Conservation (phyloP, 2,329 filamentous ascomycete species). For the Aspergillus tanneri region DNA sequence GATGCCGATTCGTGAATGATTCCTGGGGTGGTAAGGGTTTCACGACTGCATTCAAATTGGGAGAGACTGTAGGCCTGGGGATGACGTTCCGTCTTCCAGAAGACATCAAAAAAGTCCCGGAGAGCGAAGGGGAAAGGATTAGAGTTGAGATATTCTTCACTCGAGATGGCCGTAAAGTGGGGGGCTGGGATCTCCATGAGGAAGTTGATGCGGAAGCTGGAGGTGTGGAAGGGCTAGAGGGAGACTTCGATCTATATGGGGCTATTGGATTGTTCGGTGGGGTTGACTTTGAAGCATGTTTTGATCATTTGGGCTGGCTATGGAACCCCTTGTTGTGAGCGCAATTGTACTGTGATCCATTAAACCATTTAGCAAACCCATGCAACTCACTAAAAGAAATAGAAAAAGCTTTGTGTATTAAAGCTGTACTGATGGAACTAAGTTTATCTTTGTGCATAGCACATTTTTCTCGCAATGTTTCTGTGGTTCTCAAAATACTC, state of each 20-base stretch:
- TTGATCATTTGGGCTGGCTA: slow-evolving; percentile 50
- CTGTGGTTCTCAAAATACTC: too few species aligned
- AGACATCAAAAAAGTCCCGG: slow-evolving; percentile 33
- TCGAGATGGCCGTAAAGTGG: slow-evolving; percentile 53
- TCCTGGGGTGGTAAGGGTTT: slow-evolving; percentile 60
- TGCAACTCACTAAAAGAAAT: too few species aligned
- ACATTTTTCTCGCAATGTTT: too few species aligned
- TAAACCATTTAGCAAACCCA: too few species aligned
- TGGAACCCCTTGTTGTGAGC: slow-evolving; percentile 34
- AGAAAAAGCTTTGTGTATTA: too few species aligned
- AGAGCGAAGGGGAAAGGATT: slow-evolving; percentile 26
- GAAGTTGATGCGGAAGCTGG: slow-evolving; percentile 58
- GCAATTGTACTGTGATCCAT: slow-evolving; percentile 16
- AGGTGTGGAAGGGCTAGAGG: slow-evolving; percentile 64
- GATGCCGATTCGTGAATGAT: slow-evolving; percentile 62
- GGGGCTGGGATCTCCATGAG: slow-evolving; percentile 61
- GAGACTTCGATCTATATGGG: slow-evolving; percentile 63
- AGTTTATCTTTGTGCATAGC: too few species aligned
- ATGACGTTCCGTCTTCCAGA: slow-evolving; percentile 52
- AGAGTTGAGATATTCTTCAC: slow-evolving; percentile 60
- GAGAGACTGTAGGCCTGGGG: slow-evolving; percentile 60
- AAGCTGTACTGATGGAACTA: too few species aligned
- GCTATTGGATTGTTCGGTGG: slow-evolving; percentile 62
- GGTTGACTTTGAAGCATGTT: slow-evolving; percentile 60
- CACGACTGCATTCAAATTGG: slow-evolving; percentile 51